Evolutionary conservation across 2,329 filamentous ascomycete species (phyloP).

Genomic region (Trichophaea hybrida): DNA sequence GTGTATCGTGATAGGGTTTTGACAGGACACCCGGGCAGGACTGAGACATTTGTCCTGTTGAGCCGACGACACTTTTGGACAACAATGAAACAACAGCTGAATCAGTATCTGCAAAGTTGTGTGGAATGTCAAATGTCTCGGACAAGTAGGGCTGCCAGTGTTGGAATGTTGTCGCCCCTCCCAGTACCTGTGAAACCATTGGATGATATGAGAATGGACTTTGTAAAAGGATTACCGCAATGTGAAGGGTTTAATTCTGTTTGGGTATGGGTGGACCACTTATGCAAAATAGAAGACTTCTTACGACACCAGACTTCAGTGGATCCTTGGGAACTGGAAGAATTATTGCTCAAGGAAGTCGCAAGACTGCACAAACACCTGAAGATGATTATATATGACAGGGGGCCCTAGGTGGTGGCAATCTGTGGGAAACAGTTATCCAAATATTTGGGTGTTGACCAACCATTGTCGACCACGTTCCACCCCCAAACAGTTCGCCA

Average conservation of each 20-base stretch:
- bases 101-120: neutral
- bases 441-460: conserved; percentile 16
- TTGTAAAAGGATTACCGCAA: neutral
- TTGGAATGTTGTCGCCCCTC: neutral
- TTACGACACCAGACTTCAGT: too few species aligned
- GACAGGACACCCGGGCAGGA: neutral
- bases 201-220: neutral
- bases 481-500: conserved; percentile 26
- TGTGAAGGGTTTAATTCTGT: neutral
- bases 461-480: conserved; percentile 25
- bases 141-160: neutral
- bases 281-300: too few species aligned
- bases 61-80: neutral
- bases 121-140: neutral
- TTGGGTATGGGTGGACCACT: too few species aligned
- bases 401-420: too few species aligned
- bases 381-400: neutral
- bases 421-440: conserved; percentile 18
- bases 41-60: too few species aligned
- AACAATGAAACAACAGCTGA: too few species aligned
- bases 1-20: neutral
- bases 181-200: neutral
- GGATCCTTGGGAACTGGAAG: too few species aligned
- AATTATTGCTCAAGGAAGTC: too few species aligned
- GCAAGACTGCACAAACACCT: neutral